Evolutionary conservation across 176 grass and related monocot genomes (phyloP).

Genomic region (Cenchrus purpureus): DNA sequence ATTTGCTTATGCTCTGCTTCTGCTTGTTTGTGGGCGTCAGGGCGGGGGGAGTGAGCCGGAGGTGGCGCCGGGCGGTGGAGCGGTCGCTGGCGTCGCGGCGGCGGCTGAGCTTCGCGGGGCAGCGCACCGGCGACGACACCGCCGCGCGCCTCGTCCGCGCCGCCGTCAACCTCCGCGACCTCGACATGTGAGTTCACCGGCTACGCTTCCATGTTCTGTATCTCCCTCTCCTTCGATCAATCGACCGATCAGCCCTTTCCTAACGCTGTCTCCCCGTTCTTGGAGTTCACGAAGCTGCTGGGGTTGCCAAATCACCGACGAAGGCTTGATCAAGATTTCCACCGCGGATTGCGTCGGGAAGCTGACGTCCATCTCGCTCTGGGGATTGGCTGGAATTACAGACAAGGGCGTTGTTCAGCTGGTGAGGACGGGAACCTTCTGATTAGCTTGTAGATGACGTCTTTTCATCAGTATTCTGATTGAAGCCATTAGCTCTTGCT

Average conservation of each 20-base stretch:
- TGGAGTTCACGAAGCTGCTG: slow-evolving; percentile 90
- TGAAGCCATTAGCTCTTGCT: neutral
- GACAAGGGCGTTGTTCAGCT: slow-evolving; percentile 84
- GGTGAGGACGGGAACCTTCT: slow-evolving; percentile 41
- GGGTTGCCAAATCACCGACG: slow-evolving; percentile 80
- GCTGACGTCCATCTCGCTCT: slow-evolving; percentile 77
- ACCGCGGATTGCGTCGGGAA: slow-evolving; percentile 68
- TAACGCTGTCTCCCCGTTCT: slow-evolving; percentile 46
- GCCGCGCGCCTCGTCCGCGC: slow-evolving; percentile 70
- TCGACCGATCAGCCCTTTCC: neutral
- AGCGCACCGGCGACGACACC: slow-evolving; percentile 76
- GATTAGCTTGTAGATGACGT: neutral
- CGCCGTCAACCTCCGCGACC: slow-evolving; percentile 82
- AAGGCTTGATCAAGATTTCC: slow-evolving; percentile 76
- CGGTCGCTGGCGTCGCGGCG: slow-evolving; percentile 72
- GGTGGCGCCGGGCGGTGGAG: slow-evolving; percentile 77
- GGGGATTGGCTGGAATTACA: slow-evolving; percentile 89
- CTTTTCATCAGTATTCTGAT: neutral
- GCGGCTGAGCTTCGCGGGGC: slow-evolving; percentile 74
- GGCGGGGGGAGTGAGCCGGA: slow-evolving; percentile 73
- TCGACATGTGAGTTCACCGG: slow-evolving; percentile 69
- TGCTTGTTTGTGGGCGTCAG: slow-evolving; percentile 29
- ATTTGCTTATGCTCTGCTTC: neutral
- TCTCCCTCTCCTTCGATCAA: neutral
- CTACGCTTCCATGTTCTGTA: too few relatives aligned